phyloP scores from a whole-genome alignment of 225 moss, liverwort and hornwort species.

The Physcomitrellopsis africana region DNA sequence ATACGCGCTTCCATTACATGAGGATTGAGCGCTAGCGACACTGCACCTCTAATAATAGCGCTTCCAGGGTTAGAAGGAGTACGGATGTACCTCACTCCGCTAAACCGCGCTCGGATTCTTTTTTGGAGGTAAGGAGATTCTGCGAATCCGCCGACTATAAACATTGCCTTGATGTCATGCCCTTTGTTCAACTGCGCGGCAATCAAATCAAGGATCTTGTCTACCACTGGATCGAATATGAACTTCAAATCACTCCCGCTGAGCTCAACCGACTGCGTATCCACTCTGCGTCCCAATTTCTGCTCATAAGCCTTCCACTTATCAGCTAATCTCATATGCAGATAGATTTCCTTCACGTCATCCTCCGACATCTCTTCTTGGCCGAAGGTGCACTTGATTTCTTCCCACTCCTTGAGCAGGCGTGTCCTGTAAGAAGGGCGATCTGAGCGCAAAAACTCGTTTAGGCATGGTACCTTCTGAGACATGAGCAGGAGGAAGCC shows the following conservation, averaged over 20 bases:
- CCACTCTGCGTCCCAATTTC: neutral
- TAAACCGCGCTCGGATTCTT: too few relatives aligned
- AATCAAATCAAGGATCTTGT: too few relatives aligned
- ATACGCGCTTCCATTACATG: too few relatives aligned
- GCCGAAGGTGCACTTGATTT: conserved; percentile 17
- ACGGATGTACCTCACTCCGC: too few relatives aligned
- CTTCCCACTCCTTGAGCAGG: conserved; percentile 25
- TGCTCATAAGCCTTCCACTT: conserved; percentile 23
- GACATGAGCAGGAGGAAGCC: conserved; percentile 32
- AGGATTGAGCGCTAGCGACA: too few relatives aligned
- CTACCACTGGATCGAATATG: too few relatives aligned
- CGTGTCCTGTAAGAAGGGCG: neutral
- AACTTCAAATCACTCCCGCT: neutral
- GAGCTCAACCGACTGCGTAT: neutral
- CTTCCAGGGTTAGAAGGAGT: too few relatives aligned
- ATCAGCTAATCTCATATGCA: neutral
- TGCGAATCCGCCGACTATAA: too few relatives aligned
- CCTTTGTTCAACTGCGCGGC: too few relatives aligned
- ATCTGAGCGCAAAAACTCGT: conserved; percentile 11
- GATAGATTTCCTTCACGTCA: neutral
- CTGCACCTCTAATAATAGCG: too few relatives aligned
- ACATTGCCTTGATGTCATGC: too few relatives aligned
- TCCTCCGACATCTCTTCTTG: neutral
- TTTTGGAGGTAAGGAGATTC: too few relatives aligned
- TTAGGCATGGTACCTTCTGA: conserved; percentile 37